A percentile compares a stretch with the other conserved stretches of the same genome.
Conservation (phyloP, 495 filamentous ascomycete species). For the Podospora bellae-mahoneyi region DNA sequence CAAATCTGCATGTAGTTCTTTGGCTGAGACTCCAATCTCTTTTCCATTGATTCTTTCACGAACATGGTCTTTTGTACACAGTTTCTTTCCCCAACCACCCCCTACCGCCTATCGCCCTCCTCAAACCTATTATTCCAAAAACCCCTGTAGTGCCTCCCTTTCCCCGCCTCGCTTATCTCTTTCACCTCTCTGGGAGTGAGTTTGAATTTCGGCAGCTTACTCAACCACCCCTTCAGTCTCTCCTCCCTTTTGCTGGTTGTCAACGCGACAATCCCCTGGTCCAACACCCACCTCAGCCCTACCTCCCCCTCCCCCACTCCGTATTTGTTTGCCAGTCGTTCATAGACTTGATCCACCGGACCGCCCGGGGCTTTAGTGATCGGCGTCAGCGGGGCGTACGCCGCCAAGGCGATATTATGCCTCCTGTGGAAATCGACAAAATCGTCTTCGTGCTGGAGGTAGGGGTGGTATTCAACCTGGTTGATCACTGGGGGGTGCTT, state of each 20-base stretch:
- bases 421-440: constrained; percentile 63
- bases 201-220: constrained; percentile 58
- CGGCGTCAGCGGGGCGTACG: constrained; percentile 67
- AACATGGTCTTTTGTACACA: too few species aligned
- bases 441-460: constrained; percentile 66
- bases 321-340: constrained; percentile 68
- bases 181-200: constrained; percentile 68
- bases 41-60: too few species aligned
- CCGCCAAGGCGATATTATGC: constrained; percentile 64
- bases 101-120: constrained; percentile 55
- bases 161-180: constrained; percentile 59
- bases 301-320: constrained; percentile 68
- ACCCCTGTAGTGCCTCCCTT: constrained; percentile 63
- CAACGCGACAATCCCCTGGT: constrained; percentile 72
- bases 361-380: constrained; percentile 63
- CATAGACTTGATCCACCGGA: constrained; percentile 62
- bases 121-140: constrained; percentile 65
- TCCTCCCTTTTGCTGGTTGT: constrained; percentile 76
- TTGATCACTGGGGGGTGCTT: constrained; percentile 67
- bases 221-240: constrained; percentile 63
- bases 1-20: too few species aligned
- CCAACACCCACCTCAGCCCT: constrained; percentile 71
- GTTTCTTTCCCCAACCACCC: too few species aligned
- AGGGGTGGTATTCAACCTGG: constrained; percentile 87
- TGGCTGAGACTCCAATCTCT: too few species aligned